Evolutionary conservation across 371 early-diverging fungal genomes (phyloP).

Genomic region (Basidiobolus meristosporus): DNA sequence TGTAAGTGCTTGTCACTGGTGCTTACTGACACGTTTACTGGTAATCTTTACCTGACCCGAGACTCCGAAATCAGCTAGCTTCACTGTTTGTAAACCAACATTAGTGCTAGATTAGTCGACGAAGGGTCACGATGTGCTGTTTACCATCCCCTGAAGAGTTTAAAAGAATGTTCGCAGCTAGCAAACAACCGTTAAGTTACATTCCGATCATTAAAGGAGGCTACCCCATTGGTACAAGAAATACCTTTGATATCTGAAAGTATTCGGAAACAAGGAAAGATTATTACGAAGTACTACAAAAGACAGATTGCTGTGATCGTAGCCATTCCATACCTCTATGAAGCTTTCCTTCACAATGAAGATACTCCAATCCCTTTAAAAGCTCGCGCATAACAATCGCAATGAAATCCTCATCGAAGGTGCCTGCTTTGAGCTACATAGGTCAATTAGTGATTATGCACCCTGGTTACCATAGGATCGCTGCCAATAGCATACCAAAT

Average conservation of each 20-base stretch:
- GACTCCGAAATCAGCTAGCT: constrained; percentile 96
- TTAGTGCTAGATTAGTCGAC: neutral
- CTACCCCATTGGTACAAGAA: neutral
- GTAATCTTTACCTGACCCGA: constrained; percentile 57
- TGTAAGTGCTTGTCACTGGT: too few relatives aligned
- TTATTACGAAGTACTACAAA: neutral
- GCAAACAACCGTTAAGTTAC: constrained; percentile 7
- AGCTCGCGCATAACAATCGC: constrained; percentile 84
- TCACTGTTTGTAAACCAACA: constrained; percentile 24
- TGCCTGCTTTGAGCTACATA: constrained; percentile 54
- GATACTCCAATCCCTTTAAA: constrained; percentile 80
- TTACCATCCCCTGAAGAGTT: constrained; percentile 48
- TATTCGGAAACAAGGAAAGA: neutral
- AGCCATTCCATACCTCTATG: constrained; percentile 50
- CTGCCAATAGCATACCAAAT: constrained; percentile 56
- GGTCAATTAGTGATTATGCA: neutral
- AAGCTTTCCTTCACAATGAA: constrained; percentile 83
- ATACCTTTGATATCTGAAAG: constrained; percentile 48
- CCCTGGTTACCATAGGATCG: neutral
- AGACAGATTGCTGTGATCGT: neutral
- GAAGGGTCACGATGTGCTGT: neutral
- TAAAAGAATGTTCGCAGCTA: constrained; percentile 75
- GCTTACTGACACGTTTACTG: neutral
- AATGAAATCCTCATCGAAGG: constrained; percentile 72
- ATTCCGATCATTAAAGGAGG: neutral